These are phyloP conservation scores for Medicago truncatula DNA, from an alignment of 306 rosid genomes.

Conservation along the genomic window MtrunA17r5.0-ANR NC_053049.1:39562501-39563000, in stretches of 20 bases:
- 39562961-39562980: constrained; percentile 31
- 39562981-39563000: background rate
- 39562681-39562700: background rate
- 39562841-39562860: background rate
- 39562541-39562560: constrained; percentile 19
- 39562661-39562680: background rate
- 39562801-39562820: background rate
- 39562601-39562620: constrained; percentile 5
- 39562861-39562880: constrained; percentile 11
- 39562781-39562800: constrained; percentile 5
- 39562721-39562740: too few species aligned
- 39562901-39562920: constrained; percentile 47
- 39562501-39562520: background rate
- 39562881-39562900: background rate
- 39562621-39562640: background rate
- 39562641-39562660: background rate
- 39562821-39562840: background rate
- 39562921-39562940: constrained; percentile 53
- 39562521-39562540: background rate
- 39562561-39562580: background rate
- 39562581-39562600: background rate
- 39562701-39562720: background rate
- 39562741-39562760: background rate
- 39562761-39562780: background rate
- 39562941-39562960: constrained; percentile 50